These are phyloP conservation scores for Aspergillus persii DNA, from an alignment of 2,329 filamentous ascomycete species.

Conservation along the genomic window DNA sequence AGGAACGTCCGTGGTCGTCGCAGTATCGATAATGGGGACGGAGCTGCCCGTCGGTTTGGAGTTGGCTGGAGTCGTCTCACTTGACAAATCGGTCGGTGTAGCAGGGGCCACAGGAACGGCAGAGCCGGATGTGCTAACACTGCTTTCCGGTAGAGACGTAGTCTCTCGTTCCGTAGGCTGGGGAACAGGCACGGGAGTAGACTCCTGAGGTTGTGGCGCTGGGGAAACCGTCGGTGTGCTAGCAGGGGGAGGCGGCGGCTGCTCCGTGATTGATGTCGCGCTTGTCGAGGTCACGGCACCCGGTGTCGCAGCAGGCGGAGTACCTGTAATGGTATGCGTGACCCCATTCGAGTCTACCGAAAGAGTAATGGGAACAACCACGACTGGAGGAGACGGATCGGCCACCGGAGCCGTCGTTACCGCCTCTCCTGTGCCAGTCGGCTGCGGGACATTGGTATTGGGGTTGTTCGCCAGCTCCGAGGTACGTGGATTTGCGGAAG, in stretches of 20 bases:
- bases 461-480: not conserved
- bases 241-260: not conserved
- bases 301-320: conserved; percentile 7
- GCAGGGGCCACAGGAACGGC: not conserved
- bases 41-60: not conserved
- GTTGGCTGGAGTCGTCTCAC: not conserved
- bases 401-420: conserved; percentile 2
- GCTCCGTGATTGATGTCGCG: conserved; percentile 5
- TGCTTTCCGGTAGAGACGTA: not conserved
- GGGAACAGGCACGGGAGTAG: not conserved
- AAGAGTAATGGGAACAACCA: conserved; percentile 21
- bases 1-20: not conserved
- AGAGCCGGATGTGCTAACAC: not conserved
- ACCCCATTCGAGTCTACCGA: conserved; percentile 22
- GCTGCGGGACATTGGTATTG: not conserved
- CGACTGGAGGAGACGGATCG: conserved; percentile 10
- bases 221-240: not conserved
- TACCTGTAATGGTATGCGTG: conserved; percentile 23
- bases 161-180: not conserved
- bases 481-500: conserved; percentile 4
- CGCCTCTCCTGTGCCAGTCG: not conserved
- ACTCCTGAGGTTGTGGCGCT: not conserved
- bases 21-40: not conserved
- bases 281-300: conserved; percentile 15
- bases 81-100: not conserved